Conservation (phyloP, 228 moss, liverwort and hornwort genomes). For the Sphagnum magellanicum region DNA sequence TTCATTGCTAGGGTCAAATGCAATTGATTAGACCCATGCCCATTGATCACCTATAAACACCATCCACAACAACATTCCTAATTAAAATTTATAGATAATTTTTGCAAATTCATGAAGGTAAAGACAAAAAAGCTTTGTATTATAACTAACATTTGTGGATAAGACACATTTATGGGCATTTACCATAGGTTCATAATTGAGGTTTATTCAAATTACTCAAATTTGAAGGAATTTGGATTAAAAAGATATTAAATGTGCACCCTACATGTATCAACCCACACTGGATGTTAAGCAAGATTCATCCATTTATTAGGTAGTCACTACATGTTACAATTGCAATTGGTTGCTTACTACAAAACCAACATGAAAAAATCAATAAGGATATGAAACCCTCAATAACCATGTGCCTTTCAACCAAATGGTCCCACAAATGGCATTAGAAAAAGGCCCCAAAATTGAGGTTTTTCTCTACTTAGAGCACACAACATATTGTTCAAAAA, state of each 20-base stretch:
- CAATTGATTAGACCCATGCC: constrained; percentile 96
- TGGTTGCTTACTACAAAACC: constrained; percentile 59
- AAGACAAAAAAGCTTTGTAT: neutral
- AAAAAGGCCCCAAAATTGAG: no score
- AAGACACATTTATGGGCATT: neutral
- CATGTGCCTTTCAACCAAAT: neutral
- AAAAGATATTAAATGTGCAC: constrained; percentile 21
- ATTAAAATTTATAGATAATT: no score
- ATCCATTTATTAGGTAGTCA: constrained; percentile 97
- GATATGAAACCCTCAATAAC: neutral
- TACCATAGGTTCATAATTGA: no score
- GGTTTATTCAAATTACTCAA: neutral
- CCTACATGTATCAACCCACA: constrained; percentile 81
- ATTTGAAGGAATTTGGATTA: neutral
- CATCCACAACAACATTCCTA: neutral
- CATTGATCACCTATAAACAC: constrained; percentile 78
- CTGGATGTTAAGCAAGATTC: constrained; percentile 94
- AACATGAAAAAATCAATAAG: neutral
- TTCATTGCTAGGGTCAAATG: constrained; percentile 94
- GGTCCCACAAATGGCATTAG: no score
- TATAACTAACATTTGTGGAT: neutral
- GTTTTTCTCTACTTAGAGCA: no score
- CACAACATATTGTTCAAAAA: constrained; percentile 43
- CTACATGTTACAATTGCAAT: constrained; percentile 85
- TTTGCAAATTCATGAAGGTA: neutral